phyloP scores from a whole-genome alignment of 441 rosid species.

The Croton setiger region DNA sequence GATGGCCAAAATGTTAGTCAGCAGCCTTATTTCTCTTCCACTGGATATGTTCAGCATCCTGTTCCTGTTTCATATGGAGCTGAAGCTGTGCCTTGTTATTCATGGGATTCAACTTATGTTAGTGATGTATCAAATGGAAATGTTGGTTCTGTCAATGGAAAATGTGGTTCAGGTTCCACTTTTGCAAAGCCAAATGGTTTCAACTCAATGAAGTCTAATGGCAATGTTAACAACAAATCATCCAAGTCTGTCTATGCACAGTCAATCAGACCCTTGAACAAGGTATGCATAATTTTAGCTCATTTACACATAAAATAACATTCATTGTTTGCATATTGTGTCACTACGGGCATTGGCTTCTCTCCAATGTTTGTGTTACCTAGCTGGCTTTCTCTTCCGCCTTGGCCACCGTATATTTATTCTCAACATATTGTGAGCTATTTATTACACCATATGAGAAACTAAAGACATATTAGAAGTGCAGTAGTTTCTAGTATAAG shows the following conservation, averaged over 20 bases:
- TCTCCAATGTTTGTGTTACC: no score
- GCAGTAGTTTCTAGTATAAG: no score
- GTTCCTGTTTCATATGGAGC: conserved; percentile 52
- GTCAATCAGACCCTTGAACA: conserved; percentile 33
- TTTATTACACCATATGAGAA: no score
- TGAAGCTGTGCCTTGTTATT: conserved; percentile 40
- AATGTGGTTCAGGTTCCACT: conserved; percentile 28
- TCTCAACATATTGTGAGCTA: no score
- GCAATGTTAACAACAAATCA: conserved; percentile 29
- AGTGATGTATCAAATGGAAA: conserved; percentile 37
- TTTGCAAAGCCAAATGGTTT: conserved; percentile 30
- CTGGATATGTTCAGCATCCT: conserved; percentile 47
- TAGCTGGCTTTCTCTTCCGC: no score
- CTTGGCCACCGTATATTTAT: no score
- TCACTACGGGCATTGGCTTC: no score
- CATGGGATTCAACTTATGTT: conserved; percentile 46
- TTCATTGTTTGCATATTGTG: neutral
- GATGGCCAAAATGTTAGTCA: conserved; percentile 43
- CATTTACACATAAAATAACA: neutral
- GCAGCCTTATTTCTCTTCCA: conserved; percentile 38
- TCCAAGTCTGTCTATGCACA: conserved; percentile 28
- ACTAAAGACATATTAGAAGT: no score
- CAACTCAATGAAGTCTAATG: conserved; percentile 32
- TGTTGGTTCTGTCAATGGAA: conserved; percentile 31
- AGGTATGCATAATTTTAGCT: conserved; percentile 31